These are phyloP conservation scores for Lasiosphaeria hispida DNA, from an alignment of 495 filamentous ascomycete species.

Conservation along the genomic window DNA sequence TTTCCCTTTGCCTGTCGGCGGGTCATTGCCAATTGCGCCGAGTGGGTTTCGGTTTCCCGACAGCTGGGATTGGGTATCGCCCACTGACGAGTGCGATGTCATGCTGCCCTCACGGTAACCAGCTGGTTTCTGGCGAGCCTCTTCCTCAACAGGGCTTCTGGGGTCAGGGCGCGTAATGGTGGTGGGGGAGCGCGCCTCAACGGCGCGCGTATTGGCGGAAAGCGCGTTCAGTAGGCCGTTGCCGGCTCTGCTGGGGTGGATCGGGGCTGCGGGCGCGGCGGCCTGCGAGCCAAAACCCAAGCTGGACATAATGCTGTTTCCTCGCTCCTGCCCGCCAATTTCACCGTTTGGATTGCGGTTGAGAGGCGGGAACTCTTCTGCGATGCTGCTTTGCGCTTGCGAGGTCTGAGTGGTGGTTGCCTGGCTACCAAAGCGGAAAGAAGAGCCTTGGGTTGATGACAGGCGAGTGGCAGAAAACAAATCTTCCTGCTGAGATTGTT, in stretches of 20 bases:
- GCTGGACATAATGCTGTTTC: constrained; percentile 61
- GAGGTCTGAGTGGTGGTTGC: constrained; percentile 52
- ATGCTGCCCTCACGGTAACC: constrained; percentile 43
- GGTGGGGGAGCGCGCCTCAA: constrained; percentile 42
- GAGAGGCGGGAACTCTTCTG: constrained; percentile 83
- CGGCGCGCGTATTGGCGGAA: constrained; percentile 48
- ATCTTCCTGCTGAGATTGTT: constrained; percentile 59
- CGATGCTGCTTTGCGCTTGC: constrained; percentile 66
- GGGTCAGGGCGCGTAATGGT: constrained; percentile 36
- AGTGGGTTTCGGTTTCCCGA: constrained; percentile 36
- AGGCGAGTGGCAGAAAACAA: constrained; percentile 55
- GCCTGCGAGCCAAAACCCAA: constrained; percentile 58
- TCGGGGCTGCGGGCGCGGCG: constrained; percentile 26
- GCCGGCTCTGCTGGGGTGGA: constrained; percentile 36
- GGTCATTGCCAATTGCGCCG: constrained; percentile 47
- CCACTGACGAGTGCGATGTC: constrained; percentile 32
- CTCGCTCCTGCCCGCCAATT: constrained; percentile 64
- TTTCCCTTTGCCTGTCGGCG: constrained; percentile 39
- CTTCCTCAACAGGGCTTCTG: constrained; percentile 40
- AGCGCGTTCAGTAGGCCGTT: constrained; percentile 60
- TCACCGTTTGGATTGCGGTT: constrained; percentile 70
- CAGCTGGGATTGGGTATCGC: constrained; percentile 30
- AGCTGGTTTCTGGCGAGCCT: constrained; percentile 40
- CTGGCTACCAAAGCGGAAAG: constrained; percentile 55
- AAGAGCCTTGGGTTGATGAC: constrained; percentile 57